Conservation (phyloP, 139 green algal genomes). For the Chlorella sp. region DNA sequence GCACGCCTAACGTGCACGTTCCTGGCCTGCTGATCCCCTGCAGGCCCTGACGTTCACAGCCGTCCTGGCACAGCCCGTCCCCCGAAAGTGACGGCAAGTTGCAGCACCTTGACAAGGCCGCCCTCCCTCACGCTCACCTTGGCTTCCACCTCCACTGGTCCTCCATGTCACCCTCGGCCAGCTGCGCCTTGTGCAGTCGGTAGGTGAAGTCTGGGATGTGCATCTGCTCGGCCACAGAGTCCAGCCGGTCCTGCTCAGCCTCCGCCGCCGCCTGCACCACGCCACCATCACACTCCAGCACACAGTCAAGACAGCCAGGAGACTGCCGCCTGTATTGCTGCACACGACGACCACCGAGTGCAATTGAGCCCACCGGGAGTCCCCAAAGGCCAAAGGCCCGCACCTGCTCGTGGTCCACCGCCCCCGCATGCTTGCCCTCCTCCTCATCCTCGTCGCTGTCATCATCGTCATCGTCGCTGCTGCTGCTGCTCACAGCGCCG, state of each 20-base stretch:
- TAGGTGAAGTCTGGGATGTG: slow-evolving; percentile 53
- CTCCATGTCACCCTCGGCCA: slow-evolving; percentile 58
- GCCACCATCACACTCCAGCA: neutral
- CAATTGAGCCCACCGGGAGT: neutral
- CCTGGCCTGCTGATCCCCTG: too few species aligned
- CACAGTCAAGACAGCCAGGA: neutral
- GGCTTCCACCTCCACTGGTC: slow-evolving; percentile 27
- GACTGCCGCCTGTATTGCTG: neutral
- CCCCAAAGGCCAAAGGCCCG: neutral
- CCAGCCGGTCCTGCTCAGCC: slow-evolving; percentile 5
- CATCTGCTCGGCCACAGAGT: slow-evolving; percentile 29
- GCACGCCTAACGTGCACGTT: too few species aligned
- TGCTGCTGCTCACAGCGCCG: neutral
- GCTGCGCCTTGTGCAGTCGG: slow-evolving; percentile 50
- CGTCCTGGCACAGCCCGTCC: too few species aligned
- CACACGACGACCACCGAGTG: neutral
- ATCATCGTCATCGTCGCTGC: too few species aligned
- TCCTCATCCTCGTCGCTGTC: too few species aligned
- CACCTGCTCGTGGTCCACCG: too few species aligned
- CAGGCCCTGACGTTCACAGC: too few species aligned
- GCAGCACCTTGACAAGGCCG: too few species aligned
- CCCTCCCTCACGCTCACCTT: too few species aligned
- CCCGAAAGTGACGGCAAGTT: too few species aligned
- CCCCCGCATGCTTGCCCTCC: too few species aligned
- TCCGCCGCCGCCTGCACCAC: neutral